phyloP scores from a whole-genome alignment of 2,329 filamentous ascomycete species.

The Lasiodiplodia hormozganensis region DNA sequence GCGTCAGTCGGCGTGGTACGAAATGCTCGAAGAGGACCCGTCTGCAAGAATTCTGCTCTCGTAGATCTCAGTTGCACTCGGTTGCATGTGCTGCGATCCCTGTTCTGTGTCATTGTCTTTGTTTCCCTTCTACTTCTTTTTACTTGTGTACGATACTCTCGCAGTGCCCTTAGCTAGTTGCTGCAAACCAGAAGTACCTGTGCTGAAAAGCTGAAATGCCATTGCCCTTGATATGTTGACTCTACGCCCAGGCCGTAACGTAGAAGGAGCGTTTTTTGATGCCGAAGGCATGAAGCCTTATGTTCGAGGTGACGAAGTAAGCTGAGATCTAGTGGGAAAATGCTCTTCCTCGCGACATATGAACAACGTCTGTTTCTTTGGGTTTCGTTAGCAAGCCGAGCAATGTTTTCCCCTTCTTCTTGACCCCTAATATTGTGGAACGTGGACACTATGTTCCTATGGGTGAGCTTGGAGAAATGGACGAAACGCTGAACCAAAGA shows the following conservation, averaged over 20 bases:
- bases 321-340: too few relatives aligned
- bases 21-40: background rate
- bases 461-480: too few relatives aligned
- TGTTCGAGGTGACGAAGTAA: too few relatives aligned
- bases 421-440: too few relatives aligned
- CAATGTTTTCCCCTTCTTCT: too few relatives aligned
- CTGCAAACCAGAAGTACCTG: background rate
- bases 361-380: too few relatives aligned
- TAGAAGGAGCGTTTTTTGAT: background rate
- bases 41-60: background rate
- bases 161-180: background rate
- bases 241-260: background rate
- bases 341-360: too few relatives aligned
- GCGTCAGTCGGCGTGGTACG: too few relatives aligned
- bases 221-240: background rate
- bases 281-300: too few relatives aligned
- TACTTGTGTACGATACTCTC: background rate
- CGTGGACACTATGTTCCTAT: too few relatives aligned
- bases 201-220: background rate
- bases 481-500: too few relatives aligned
- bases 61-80: background rate
- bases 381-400: too few relatives aligned
- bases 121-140: background rate
- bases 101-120: background rate
- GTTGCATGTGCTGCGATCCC: background rate